phyloP scores from a whole-genome alignment of 495 filamentous ascomycete species.

The Lepraria neglecta region DNA sequence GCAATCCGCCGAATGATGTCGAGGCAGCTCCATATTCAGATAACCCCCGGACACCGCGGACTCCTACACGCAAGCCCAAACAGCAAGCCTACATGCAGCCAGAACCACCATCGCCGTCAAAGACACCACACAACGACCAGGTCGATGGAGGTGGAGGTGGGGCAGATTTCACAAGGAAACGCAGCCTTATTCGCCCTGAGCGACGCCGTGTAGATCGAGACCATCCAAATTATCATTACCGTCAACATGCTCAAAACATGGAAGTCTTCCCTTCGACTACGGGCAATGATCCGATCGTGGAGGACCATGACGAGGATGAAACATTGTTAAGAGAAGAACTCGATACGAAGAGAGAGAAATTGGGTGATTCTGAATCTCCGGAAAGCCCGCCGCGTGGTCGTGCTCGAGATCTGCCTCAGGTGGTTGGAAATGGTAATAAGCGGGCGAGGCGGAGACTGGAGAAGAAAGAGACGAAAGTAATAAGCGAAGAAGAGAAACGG shows the following conservation, averaged over 20 bases:
- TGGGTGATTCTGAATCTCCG: slow-evolving; percentile 22
- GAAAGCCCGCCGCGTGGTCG: slow-evolving; percentile 46
- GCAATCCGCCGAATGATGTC: slow-evolving; percentile 55
- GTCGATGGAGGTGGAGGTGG: slow-evolving; percentile 36
- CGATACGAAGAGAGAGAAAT: slow-evolving; percentile 46
- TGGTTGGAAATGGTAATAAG: slow-evolving; percentile 29
- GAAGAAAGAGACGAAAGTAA: slow-evolving; percentile 43
- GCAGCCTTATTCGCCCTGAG: slow-evolving; percentile 82
- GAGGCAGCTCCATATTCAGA: slow-evolving; percentile 54
- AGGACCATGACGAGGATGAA: slow-evolving; percentile 55
- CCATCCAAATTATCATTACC: slow-evolving; percentile 91
- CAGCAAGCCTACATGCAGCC: slow-evolving; percentile 28
- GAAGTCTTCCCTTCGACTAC: slow-evolving; percentile 80
- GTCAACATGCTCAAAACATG: slow-evolving; percentile 84
- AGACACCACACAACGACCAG: slow-evolving; percentile 24
- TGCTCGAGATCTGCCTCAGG: slow-evolving; percentile 28
- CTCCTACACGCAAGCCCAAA: slow-evolving; percentile 28
- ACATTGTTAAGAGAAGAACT: slow-evolving; percentile 51
- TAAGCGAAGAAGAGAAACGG: slow-evolving; percentile 55
- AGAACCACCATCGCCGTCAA: slow-evolving; percentile 21
- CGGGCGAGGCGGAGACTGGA: slow-evolving; percentile 44
- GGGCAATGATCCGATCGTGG: slow-evolving; percentile 79
- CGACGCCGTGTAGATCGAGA: slow-evolving; percentile 71
- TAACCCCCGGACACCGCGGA: slow-evolving; percentile 34
- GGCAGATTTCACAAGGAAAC: slow-evolving; percentile 59